Conservation (phyloP, 78 protist species). For the Cavenderia fasciculata region DNA sequence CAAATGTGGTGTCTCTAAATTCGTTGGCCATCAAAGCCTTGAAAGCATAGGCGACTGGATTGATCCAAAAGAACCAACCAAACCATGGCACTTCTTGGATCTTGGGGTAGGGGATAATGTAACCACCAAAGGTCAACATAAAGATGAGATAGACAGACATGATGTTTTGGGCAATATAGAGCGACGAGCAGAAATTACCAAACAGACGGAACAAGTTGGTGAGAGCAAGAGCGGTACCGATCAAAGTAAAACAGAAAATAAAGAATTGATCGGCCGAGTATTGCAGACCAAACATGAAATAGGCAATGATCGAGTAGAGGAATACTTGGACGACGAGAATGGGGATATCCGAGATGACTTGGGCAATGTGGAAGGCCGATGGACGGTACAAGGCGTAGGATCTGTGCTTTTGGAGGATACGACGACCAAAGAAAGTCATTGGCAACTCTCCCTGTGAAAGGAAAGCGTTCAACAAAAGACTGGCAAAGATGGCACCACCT, state of each 20-base stretch:
- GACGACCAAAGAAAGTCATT: constrained; percentile 31
- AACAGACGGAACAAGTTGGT: constrained; percentile 56
- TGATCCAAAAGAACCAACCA: constrained; percentile 68
- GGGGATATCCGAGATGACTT: constrained; percentile 63
- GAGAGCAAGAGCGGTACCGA: constrained; percentile 33
- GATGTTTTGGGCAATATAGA: constrained; percentile 11
- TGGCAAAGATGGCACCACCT: constrained; percentile 59
- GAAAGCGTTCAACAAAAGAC: constrained; percentile 56
- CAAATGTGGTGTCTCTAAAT: background rate
- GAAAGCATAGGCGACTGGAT: constrained; percentile 69
- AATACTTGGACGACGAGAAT: constrained; percentile 43
- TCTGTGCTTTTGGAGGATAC: constrained; percentile 58
- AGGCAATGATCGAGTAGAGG: constrained; percentile 33
- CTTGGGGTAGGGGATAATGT: constrained; percentile 42
- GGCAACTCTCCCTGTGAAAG: constrained; percentile 49
- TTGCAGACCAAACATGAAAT: constrained; percentile 70
- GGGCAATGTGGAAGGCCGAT: constrained; percentile 71
- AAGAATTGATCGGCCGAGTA: constrained; percentile 60
- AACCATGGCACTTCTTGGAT: constrained; percentile 78
- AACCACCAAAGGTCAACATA: constrained; percentile 63
- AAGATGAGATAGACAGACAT: constrained; percentile 20
- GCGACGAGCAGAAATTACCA: constrained; percentile 57
- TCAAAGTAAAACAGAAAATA: constrained; percentile 38
- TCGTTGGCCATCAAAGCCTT: constrained; percentile 64
- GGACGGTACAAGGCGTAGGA: constrained; percentile 74